These are phyloP conservation scores for Agrocybe praecox DNA, from an alignment of 768 basidiomycete species.

Conservation along the genomic window DNA sequence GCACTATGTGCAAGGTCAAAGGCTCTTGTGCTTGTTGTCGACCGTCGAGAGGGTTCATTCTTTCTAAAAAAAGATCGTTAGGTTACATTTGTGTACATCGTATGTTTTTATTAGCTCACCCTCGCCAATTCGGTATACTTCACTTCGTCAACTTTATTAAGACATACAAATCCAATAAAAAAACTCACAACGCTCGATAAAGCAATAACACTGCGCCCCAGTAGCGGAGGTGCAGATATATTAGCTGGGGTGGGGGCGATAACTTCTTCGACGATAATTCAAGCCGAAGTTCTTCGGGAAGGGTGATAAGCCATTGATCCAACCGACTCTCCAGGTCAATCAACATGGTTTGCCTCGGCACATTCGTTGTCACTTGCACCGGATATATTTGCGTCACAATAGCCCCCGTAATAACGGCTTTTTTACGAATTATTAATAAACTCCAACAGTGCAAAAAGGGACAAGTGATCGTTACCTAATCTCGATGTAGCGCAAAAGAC, in stretches of 20 bases:
- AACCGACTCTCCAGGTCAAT: conserved; percentile 63
- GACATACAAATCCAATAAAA: neutral
- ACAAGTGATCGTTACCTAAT: conserved; percentile 45
- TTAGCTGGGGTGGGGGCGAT: conserved; percentile 63
- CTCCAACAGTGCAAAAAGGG: neutral
- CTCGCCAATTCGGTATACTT: conserved; percentile 76
- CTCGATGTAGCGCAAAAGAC: conserved; percentile 57
- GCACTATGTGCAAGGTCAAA: conserved; percentile 78
- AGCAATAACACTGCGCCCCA: conserved; percentile 76
- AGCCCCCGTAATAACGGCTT: conserved; percentile 68
- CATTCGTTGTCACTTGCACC: conserved; percentile 47
- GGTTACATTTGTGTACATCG: conserved; percentile 5
- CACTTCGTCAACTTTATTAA: neutral
- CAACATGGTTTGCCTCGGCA: conserved; percentile 50
- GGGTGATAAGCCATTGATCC: conserved; percentile 73
- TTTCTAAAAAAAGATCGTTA: conserved; percentile 26
- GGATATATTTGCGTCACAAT: conserved; percentile 74
- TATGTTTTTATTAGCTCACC: conserved; percentile 38
- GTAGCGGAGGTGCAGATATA: conserved; percentile 74
- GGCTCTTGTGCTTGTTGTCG: conserved; percentile 59
- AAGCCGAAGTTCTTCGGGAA: conserved; percentile 66
- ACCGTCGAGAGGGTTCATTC: conserved; percentile 46
- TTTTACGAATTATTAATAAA: neutral
- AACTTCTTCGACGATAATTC: conserved; percentile 55
- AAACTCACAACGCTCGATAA: conserved; percentile 77